Percentiles rank a stretch among this genome's conserved stretches.
These are phyloP conservation scores for Rugonectria rugulosa DNA, from an alignment of 2,329 filamentous ascomycete species.

Conservation along the genomic window DNA sequence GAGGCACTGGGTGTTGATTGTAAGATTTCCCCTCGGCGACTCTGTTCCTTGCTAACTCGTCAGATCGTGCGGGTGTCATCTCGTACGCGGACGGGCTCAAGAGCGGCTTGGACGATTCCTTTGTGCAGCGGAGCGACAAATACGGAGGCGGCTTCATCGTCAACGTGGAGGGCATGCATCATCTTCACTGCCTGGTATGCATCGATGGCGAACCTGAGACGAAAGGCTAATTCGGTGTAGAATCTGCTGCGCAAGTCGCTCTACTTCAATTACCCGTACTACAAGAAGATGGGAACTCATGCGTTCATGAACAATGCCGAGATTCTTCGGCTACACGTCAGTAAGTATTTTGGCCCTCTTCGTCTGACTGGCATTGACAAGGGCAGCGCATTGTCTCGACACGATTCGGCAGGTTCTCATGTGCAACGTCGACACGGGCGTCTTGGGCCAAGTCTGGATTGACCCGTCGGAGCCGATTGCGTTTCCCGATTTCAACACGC, in stretches of 20 bases:
- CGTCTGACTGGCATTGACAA: not conserved
- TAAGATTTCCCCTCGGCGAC: constrained; percentile 36
- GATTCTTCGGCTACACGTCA: constrained; percentile 63
- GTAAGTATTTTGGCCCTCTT: constrained; percentile 47
- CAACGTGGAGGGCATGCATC: constrained; percentile 65
- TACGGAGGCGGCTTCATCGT: constrained; percentile 67
- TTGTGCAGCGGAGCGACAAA: constrained; percentile 61
- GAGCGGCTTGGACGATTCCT: constrained; percentile 60
- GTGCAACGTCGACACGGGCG: constrained; percentile 67
- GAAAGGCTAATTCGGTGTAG: constrained; percentile 38
- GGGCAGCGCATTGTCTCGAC: constrained; percentile 62
- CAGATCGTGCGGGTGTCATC: constrained; percentile 57
- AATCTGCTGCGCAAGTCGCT: constrained; percentile 66
- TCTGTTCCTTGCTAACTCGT: constrained; percentile 9
- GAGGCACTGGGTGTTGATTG: constrained; percentile 52
- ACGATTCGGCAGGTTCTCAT: constrained; percentile 68
- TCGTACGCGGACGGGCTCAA: constrained; percentile 55
- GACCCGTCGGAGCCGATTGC: constrained; percentile 52
- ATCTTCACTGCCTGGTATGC: constrained; percentile 64
- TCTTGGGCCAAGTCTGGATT: constrained; percentile 69
- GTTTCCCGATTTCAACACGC: constrained; percentile 69
- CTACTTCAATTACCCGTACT: constrained; percentile 67
- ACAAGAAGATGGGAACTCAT: constrained; percentile 56
- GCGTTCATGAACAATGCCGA: constrained; percentile 64
- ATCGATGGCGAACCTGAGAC: accelerated